phyloP scores from a whole-genome alignment of 176 grass and related monocot genomes.

The Tillandsia leiboldiana region DNA sequence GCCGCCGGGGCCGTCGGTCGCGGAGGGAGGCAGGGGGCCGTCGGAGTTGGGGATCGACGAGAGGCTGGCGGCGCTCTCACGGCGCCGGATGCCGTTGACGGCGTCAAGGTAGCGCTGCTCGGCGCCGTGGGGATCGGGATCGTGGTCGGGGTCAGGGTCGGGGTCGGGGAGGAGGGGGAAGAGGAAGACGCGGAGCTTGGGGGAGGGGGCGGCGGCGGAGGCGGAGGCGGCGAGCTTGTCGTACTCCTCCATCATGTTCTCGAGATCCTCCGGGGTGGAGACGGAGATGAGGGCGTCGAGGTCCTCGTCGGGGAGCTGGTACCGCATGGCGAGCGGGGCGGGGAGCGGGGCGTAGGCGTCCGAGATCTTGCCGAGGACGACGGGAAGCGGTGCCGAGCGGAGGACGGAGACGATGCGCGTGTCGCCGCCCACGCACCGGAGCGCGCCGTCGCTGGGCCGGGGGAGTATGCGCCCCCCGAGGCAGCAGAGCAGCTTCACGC shows the following conservation, averaged over 20 bases:
- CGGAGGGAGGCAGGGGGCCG: constrained; percentile 9
- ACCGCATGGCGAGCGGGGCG: constrained; percentile 48
- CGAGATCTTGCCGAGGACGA: constrained; percentile 36
- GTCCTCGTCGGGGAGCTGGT: constrained; percentile 91
- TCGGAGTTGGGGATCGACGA: constrained; percentile 49
- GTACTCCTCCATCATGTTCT: constrained; percentile 97
- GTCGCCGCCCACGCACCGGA: constrained; percentile 88
- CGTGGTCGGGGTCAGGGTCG: background rate
- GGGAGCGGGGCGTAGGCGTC: constrained; percentile 50
- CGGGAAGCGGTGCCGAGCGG: constrained; percentile 38
- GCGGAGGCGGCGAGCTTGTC: constrained; percentile 36
- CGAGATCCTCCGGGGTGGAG: constrained; percentile 89
- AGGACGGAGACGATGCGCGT: constrained; percentile 80
- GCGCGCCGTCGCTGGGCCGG: constrained; percentile 70
- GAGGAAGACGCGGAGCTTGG: constrained; percentile 81
- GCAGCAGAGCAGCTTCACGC: constrained; percentile 78
- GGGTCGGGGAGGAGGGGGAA: constrained; percentile 52
- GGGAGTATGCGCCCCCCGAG: constrained; percentile 83
- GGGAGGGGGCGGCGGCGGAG: constrained; percentile 22
- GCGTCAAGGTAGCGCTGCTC: constrained; percentile 9
- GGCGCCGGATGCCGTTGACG: constrained; percentile 18
- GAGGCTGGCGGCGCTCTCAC: constrained; percentile 22
- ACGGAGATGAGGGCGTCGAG: constrained; percentile 96
- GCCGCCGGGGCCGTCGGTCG: constrained; percentile 7
- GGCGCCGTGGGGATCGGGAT: background rate